phyloP scores from a whole-genome alignment of 176 grass and related monocot species.

The Dactylis glomerata region DNA sequence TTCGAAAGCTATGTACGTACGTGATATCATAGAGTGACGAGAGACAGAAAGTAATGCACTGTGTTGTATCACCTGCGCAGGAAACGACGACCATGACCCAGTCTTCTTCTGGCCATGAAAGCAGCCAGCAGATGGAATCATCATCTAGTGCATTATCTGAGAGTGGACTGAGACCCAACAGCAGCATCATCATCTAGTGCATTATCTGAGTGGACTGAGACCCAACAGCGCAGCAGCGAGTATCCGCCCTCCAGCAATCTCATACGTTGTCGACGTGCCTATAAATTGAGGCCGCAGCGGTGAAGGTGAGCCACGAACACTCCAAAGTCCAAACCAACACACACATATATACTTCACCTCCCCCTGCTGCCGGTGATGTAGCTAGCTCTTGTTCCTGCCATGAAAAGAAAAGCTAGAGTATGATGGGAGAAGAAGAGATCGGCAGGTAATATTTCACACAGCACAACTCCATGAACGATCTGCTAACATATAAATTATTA shows the following conservation, averaged over 20 bases:
- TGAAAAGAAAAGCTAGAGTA: neutral
- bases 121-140: neutral
- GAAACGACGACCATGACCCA: neutral
- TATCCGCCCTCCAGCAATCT: neutral
- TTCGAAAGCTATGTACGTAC: no score
- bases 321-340: neutral
- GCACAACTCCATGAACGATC: neutral
- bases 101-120: neutral
- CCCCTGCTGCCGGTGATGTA: neutral
- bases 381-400: neutral
- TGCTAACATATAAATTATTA: neutral
- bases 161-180: neutral
- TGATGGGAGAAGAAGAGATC: no score
- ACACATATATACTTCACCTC: neutral
- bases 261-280: neutral
- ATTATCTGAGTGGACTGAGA: neutral
- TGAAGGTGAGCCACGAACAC: neutral
- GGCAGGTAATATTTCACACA: neutral
- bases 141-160: neutral
- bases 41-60: no score
- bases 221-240: neutral
- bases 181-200: neutral
- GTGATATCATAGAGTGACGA: no score
- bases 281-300: neutral
- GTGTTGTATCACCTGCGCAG: no score